phyloP scores from a whole-genome alignment of 192 early-diverging fungal species.

The Podila verticillata region DNA sequence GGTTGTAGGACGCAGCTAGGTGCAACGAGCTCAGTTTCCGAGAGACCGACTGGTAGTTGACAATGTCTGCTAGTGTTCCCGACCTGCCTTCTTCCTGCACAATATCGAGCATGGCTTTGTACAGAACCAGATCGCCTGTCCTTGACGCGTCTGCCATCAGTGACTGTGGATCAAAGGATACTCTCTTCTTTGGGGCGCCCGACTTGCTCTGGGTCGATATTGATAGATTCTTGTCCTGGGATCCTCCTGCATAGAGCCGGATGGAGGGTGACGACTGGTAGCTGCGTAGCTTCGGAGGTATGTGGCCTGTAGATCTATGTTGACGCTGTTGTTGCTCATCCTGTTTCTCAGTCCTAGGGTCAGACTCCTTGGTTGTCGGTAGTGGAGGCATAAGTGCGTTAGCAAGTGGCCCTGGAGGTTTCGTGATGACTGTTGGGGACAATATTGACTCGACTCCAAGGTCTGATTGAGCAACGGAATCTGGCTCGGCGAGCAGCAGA shows the following conservation, averaged over 20 bases:
- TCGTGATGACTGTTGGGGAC: constrained; percentile 22
- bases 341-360: neutral
- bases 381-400: neutral
- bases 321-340: neutral
- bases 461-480: neutral
- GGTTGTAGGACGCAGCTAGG: constrained; percentile 46
- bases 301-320: constrained; percentile 10
- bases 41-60: constrained; percentile 42
- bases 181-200: constrained; percentile 10
- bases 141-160: constrained; percentile 46
- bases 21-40: constrained; percentile 40
- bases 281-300: constrained; percentile 32
- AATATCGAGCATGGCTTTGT: constrained; percentile 24
- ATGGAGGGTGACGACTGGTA: constrained; percentile 52
- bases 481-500: constrained; percentile 15
- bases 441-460: constrained; percentile 18
- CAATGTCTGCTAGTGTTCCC: constrained; percentile 26
- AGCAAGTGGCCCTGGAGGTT: neutral
- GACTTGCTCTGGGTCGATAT: constrained; percentile 10
- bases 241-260: constrained; percentile 7
- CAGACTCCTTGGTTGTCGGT: neutral
- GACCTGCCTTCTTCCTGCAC: constrained; percentile 11
- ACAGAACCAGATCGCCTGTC: constrained; percentile 36
- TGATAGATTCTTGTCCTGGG: neutral
- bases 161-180: constrained; percentile 39